Conservation (phyloP, 2,329 filamentous ascomycete species). For the Fusarium ambrosium region DNA sequence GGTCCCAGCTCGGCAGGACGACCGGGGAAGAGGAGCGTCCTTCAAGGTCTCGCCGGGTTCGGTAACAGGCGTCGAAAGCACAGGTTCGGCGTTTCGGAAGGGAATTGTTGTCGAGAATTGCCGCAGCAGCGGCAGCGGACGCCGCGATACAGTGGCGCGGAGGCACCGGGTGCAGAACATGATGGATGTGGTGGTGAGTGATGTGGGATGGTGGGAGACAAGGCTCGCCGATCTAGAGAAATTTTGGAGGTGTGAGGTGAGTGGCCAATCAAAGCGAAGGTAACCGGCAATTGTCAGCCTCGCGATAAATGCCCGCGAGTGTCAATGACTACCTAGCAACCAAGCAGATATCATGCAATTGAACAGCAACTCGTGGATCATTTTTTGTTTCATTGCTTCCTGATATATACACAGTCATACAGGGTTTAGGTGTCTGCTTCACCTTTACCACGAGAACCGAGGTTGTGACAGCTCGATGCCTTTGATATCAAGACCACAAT, state of each 20-base stretch:
- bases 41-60: conserved; percentile 50
- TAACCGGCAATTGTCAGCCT: conserved; percentile 48
- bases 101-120: conserved; percentile 58
- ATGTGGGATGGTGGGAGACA: conserved; percentile 44
- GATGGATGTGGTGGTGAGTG: conserved; percentile 41
- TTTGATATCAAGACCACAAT: conserved; percentile 39
- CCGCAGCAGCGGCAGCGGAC: conserved; percentile 50
- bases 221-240: conserved; percentile 46
- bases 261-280: conserved; percentile 45
- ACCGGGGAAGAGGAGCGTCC: conserved; percentile 52
- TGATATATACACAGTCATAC: conserved; percentile 54
- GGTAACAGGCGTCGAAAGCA: conserved; percentile 53
- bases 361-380: conserved; percentile 16
- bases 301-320: conserved; percentile 26
- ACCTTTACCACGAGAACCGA: conserved; percentile 32
- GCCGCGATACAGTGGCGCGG: conserved; percentile 55
- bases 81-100: conserved; percentile 54
- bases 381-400: conserved; percentile 47
- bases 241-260: conserved; percentile 47
- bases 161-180: conserved; percentile 65
- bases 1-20: conserved; percentile 76
- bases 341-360: background rate
- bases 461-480: conserved; percentile 33
- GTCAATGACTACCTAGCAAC: background rate
- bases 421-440: conserved; percentile 43